Base-by-base conservation (phyloP, 345 rosid species). In the Populus deltoides region DNA sequence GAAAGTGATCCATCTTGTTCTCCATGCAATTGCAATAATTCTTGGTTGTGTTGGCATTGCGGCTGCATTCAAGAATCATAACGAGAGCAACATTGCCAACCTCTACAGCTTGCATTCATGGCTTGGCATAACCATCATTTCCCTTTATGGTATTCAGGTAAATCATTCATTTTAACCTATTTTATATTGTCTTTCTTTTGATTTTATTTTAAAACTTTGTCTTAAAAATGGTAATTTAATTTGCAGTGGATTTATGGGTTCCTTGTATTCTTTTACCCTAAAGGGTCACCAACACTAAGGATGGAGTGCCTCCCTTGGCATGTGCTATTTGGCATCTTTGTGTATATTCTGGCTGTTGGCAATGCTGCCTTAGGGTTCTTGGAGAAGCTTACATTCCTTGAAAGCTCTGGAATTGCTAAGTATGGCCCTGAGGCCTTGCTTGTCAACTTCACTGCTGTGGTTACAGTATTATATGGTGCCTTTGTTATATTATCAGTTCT, bases 41-140 rank as follows among this genome's bases (percentile, higher is more conserved):
- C 93, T 97, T 0, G 97, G 99, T 15, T 84, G 88, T 22, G 77
- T 90, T 45, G 99, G 98, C 10, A 85, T 94, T 62, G 87, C 81
- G 25, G 78, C 97, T 6, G 99, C 97, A 5, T 97, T 97, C 90
- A 97, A 90, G 83, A 89, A 77, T 81, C 99, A 97, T 68, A 97
- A 92, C 8, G 98, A 94, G 83, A 91, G 93, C 24, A 38, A 83
- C 25, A 92, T 94, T 69, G 88, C 82, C 77, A 94, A 94, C 77
- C 95, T 97, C 63, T 97, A 97, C 86, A 97, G 99, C 79, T 80
- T 97, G 70, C 98, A 97, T 75, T 94, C 99, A 51, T 97, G 99
- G 99, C 85, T 97, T 66, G 99, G 99, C 11, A 90, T 97, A 12
- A 81, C 80, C 1, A 75, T 90, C 81, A 97, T 97, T 76, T 83